phyloP scores from a whole-genome alignment of 176 grass and related monocot genomes.

The Alloteropsis semialata region DNA sequence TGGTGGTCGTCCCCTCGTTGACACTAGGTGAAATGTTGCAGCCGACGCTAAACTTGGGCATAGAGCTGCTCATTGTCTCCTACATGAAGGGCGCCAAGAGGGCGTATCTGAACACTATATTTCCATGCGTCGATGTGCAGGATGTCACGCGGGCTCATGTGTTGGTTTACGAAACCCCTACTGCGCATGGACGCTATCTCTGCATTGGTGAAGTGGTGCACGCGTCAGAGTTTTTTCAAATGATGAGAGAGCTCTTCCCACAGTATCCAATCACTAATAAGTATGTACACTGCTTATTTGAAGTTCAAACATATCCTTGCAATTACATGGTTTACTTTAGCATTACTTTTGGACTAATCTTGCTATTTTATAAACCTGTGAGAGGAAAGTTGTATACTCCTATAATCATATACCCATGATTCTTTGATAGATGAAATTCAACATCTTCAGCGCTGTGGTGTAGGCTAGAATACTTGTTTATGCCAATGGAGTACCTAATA shows the following conservation, averaged over 20 bases:
- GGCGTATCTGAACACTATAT: neutral
- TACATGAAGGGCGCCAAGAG: neutral
- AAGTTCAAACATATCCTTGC: no score
- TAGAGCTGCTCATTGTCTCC: neutral
- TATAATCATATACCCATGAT: no score
- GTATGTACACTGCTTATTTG: no score
- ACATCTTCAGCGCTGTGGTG: no score
- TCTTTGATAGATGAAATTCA: no score
- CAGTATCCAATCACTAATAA: neutral
- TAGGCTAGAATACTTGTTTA: no score
- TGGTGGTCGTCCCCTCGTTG: neutral
- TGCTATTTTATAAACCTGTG: no score
- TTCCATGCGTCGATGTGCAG: neutral
- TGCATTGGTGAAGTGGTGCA: slow-evolving; percentile 8
- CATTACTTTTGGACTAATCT: no score
- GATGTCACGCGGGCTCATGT: neutral
- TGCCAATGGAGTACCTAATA: no score
- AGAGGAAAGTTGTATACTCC: no score
- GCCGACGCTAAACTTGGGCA: neutral
- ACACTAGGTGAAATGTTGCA: neutral
- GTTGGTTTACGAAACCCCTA: neutral
- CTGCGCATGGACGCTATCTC: neutral
- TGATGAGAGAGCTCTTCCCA: slow-evolving; percentile 20
- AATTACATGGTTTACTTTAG: no score
- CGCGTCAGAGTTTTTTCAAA: neutral